Evolutionary conservation across 805 yeast genomes (phyloP).

Genomic region (Zygosaccharomyces bisporus): DNA sequence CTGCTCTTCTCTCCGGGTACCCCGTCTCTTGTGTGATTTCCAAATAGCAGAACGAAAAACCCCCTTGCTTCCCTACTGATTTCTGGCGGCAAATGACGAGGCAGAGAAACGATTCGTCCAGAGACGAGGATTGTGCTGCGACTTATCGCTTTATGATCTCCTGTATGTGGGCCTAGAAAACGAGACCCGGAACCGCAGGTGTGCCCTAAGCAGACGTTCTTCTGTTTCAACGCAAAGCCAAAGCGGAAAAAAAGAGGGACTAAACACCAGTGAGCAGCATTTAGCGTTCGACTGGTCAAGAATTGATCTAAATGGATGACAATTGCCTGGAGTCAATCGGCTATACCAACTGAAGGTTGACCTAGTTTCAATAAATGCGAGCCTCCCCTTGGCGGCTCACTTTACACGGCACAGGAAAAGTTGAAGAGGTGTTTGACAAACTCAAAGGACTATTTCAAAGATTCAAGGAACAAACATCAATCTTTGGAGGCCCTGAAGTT

Average conservation of each 20-base stretch:
- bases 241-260: too few species aligned
- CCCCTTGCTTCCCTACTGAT: not conserved
- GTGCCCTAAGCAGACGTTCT: not conserved
- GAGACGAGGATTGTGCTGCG: too few species aligned
- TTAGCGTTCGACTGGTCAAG: not conserved
- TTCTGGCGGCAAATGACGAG: not conserved
- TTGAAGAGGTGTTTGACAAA: not conserved
- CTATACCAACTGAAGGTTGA: not conserved
- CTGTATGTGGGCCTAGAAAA: too few species aligned
- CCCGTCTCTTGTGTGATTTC: not conserved
- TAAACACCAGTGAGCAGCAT: too few species aligned
- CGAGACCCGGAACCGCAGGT: too few species aligned
- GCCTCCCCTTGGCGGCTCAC: constrained; percentile 7
- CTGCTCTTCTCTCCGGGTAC: not conserved
- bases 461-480: not conserved
- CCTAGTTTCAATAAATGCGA: not conserved
- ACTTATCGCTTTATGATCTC: too few species aligned
- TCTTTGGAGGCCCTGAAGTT: not conserved
- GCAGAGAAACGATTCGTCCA: not conserved
- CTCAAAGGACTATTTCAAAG: not conserved
- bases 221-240: too few species aligned
- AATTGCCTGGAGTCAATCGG: not conserved
- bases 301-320: not conserved
- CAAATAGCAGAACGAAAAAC: not conserved
- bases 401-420: not conserved